Percentiles rank a stretch among this genome's conserved stretches.
Evolutionary conservation across 148 eudicot genomes (phyloP).

Genomic region (Chenopodium berlandieri): DNA sequence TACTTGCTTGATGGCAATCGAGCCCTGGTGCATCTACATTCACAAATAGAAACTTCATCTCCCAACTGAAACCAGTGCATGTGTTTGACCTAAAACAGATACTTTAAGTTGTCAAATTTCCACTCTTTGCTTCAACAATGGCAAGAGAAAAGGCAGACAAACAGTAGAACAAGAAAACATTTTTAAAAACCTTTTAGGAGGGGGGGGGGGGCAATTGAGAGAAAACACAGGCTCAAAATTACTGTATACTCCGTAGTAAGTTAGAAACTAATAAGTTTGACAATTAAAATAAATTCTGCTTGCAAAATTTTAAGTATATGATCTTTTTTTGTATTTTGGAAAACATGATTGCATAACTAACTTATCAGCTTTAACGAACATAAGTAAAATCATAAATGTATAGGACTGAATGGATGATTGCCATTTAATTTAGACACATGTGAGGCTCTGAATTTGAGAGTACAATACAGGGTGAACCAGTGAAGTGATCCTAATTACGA

Average conservation of each 20-base stretch:
- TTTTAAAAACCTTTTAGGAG: no score
- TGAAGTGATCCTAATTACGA: neutral
- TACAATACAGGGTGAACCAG: neutral
- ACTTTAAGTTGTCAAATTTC: neutral
- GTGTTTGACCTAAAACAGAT: slow-evolving; percentile 75
- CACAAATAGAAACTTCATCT: slow-evolving; percentile 76
- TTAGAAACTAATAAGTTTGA: neutral
- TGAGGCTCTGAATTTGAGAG: neutral
- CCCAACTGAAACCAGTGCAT: slow-evolving; percentile 89
- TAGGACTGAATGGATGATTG: no score
- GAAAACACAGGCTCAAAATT: no score
- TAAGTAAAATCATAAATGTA: neutral
- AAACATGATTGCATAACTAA: neutral
- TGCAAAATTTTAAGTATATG: neutral
- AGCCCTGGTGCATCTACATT: slow-evolving; percentile 93
- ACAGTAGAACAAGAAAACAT: neutral
- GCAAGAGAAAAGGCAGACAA: neutral
- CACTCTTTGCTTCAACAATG: neutral
- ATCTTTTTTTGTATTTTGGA: neutral
- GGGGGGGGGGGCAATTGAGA: no score
- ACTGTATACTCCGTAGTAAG: no score
- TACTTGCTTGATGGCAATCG: slow-evolving; percentile 94
- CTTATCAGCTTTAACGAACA: neutral
- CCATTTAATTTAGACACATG: no score
- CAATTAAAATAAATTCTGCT: neutral